These are phyloP conservation scores for Setaria viridis DNA, from an alignment of 202 grass and related monocot species.

Conservation along the genomic window DNA sequence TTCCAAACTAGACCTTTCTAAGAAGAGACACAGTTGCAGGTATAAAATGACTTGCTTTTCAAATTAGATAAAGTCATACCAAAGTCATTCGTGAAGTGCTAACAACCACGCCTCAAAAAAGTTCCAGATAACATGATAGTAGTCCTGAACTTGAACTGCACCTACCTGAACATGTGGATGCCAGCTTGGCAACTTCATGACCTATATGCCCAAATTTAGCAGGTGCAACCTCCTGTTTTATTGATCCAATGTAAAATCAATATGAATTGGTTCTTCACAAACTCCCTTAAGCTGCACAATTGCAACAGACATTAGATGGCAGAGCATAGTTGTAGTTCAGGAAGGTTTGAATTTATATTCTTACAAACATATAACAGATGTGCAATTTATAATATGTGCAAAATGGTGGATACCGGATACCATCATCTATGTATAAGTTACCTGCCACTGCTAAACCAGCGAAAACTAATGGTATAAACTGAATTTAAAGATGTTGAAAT, in stretches of 20 bases:
- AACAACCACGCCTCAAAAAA: neutral
- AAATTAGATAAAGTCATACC: neutral
- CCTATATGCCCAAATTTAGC: constrained; percentile 15
- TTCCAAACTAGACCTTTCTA: constrained; percentile 18
- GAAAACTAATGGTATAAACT: neutral
- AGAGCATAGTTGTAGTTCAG: neutral
- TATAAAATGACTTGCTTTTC: constrained; percentile 11
- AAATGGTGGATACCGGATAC: constrained; percentile 19
- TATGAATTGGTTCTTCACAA: neutral
- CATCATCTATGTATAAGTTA: constrained; percentile 17
- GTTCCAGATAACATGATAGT: constrained; percentile 15
- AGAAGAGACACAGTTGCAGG: neutral
- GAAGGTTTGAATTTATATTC: constrained; percentile 2
- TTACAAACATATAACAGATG: constrained; percentile 7
- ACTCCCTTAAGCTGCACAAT: neutral
- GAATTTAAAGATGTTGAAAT: neutral
- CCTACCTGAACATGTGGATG: constrained; percentile 6
- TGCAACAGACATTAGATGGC: neutral
- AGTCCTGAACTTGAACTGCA: constrained; percentile 4
- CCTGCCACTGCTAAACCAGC: constrained; percentile 17
- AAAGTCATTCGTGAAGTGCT: constrained; percentile 9
- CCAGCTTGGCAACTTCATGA: neutral
- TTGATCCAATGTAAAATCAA: neutral
- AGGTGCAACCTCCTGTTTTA: neutral
- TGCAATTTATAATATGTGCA: neutral